Conservation (phyloP, 1,139 yeast species). For the Magnusiomyces suaveolens region DNA sequence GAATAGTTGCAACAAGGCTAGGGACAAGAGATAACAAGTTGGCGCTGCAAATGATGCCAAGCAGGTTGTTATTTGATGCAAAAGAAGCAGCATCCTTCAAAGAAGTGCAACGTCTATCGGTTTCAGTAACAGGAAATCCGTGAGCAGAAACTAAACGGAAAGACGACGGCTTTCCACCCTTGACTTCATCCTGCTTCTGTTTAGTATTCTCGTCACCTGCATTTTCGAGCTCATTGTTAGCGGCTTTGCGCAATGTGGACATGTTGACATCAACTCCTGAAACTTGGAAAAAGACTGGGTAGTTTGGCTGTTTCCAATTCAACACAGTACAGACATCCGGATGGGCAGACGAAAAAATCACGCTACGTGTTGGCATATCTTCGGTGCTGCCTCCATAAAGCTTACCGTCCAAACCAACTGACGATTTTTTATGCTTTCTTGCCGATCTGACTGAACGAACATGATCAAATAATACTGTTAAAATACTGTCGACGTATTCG, state of each 20-base stretch:
- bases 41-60: slow-evolving; percentile 73
- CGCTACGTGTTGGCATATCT: slow-evolving; percentile 39
- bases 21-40: slow-evolving; percentile 66
- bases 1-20: slow-evolving; percentile 60
- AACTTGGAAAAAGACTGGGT: slow-evolving; percentile 82
- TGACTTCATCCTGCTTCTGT: background rate
- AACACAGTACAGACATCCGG: slow-evolving; percentile 82
- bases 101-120: slow-evolving; percentile 42
- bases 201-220: slow-evolving; percentile 3
- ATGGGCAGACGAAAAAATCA: slow-evolving; percentile 77
- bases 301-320: slow-evolving; percentile 98
- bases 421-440: slow-evolving; percentile 12
- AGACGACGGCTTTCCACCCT: background rate
- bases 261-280: slow-evolving; percentile 29
- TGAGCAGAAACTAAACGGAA: slow-evolving; percentile 30
- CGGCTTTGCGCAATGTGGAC: slow-evolving; percentile 28
- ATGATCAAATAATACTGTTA: slow-evolving; percentile 67
- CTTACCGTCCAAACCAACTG: slow-evolving; percentile 11
- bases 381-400: slow-evolving; percentile 11
- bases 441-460: slow-evolving; percentile 36
- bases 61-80: slow-evolving; percentile 69
- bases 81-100: slow-evolving; percentile 58
- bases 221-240: background rate
- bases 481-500: slow-evolving; percentile 61
- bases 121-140: slow-evolving; percentile 26